phyloP scores from a whole-genome alignment of 371 early-diverging fungal genomes.

The Batrachochytrium dendrobatidis region DNA sequence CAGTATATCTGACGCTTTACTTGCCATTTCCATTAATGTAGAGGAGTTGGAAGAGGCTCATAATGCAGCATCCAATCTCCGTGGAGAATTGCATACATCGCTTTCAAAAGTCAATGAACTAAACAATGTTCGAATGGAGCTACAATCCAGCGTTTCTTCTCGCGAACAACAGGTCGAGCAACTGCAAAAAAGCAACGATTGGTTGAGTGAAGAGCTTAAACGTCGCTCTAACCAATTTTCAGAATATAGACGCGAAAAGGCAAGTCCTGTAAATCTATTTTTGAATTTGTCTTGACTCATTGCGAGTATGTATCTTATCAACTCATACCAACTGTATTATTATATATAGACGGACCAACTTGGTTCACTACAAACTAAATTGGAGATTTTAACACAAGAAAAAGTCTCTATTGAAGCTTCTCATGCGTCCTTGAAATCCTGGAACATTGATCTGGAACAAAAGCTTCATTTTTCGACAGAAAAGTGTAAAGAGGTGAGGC shows the following conservation, averaged over 20 bases:
- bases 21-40: too few species aligned
- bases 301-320: conserved; percentile 2
- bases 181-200: conserved; percentile 35
- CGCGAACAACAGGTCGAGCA: conserved; percentile 19
- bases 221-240: conserved; percentile 34
- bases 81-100: background rate
- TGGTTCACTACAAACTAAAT: conserved; percentile 14
- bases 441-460: conserved; percentile 36
- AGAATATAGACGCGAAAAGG: conserved; percentile 36
- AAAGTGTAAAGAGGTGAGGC: conserved; percentile 39
- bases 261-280: conserved; percentile 17
- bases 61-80: too few species aligned
- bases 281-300: conserved; percentile 11
- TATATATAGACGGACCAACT: conserved; percentile 10
- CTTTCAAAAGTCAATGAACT: background rate
- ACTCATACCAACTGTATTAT: conserved; percentile 11
- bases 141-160: background rate
- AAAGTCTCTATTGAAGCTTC: conserved; percentile 19
- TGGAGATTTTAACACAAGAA: conserved; percentile 22
- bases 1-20: too few species aligned
- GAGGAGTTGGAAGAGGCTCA: too few species aligned
- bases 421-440: conserved; percentile 24
- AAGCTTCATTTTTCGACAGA: conserved; percentile 41
- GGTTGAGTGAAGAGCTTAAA: conserved; percentile 51
- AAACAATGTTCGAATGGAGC: background rate